Evolutionary conservation across 805 yeast genomes (phyloP).

Genomic region (Gaillardinia entomophila): DNA sequence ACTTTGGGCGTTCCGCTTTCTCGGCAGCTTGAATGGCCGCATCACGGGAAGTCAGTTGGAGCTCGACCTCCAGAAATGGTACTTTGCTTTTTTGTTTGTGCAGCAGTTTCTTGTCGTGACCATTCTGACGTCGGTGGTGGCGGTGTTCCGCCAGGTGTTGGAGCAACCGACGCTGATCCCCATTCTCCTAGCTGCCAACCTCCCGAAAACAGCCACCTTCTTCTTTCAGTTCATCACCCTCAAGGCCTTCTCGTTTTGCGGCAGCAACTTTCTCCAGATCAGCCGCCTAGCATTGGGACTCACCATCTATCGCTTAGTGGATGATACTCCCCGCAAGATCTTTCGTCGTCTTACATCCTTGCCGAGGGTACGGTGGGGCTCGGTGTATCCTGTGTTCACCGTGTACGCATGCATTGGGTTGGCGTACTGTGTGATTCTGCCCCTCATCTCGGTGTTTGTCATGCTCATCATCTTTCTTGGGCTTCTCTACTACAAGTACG

Average conservation of each 20-base stretch:
- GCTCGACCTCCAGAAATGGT: constrained; percentile 69
- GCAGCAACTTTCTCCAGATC: constrained; percentile 61
- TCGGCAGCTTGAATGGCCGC: constrained; percentile 52
- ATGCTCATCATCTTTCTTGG: constrained; percentile 49
- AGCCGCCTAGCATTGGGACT: constrained; percentile 41
- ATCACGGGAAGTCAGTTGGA: constrained; percentile 61
- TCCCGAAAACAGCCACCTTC: constrained; percentile 83
- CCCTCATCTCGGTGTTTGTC: constrained; percentile 62
- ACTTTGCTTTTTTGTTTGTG: constrained; percentile 71
- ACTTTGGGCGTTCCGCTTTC: constrained; percentile 48
- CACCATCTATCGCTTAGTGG: constrained; percentile 31
- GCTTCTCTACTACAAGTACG: constrained; percentile 64
- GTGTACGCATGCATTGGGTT: constrained; percentile 74
- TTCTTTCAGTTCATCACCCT: constrained; percentile 73
- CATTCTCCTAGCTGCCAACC: constrained; percentile 62
- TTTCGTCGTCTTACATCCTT: constrained; percentile 39
- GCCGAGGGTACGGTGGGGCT: constrained; percentile 65
- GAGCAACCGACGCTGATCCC: constrained; percentile 72
- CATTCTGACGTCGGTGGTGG: constrained; percentile 71
- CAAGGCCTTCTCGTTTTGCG: constrained; percentile 72
- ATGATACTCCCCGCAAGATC: constrained; percentile 57
- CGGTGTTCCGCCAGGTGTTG: constrained; percentile 53
- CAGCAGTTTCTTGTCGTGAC: constrained; percentile 84
- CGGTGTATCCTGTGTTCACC: constrained; percentile 69
- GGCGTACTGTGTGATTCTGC: constrained; percentile 75